Evolutionary conservation across 2,329 filamentous ascomycete species (phyloP), one percentile per base, ranked within the genome.

Genomic region (Drechslerella stenobrocha): DNA sequence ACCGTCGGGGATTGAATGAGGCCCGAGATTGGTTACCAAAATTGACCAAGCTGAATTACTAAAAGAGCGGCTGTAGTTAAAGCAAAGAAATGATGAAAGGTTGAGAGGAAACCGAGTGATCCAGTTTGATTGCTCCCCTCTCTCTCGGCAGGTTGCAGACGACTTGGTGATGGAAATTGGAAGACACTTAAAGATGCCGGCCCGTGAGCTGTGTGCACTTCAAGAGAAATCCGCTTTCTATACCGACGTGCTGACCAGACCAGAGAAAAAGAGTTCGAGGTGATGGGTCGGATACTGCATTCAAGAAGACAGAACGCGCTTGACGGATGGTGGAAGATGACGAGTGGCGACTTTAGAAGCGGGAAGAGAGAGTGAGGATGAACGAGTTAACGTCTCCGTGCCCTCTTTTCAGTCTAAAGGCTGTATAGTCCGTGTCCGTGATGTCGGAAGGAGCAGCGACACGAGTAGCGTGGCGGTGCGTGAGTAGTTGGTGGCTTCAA

Each of bases 361-460:
- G 32, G 65, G 48, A 26, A 51, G 50, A 69, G 66, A 55, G 48
- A 59, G 51, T 23, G 51, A 59, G 67, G 61, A 70, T 60, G 23
- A 70, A 70, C 67, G 67, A 70, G 48, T 42, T 70, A 70, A 70
- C 67, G 67, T 65, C 67, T 70, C 67, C 66, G 47, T 50, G 35
- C 40, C 11, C 48, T 60, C 50, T 57, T 60, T 52, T 57, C 50
- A 26, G 37, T 53, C 50, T 47, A 45, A 15, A 51, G 51, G 42
- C 24, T 30, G 45, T 32, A 46, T 35, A 42, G 2, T 5, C 20
- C 48, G 30, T 30, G 48, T 51, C 50, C 51, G 53, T 44, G 51
- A 18, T 48, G 40, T 66, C 53, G 40, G 46, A 45, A 32, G 24
- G 44, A 48, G 47, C 18, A 63, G 53, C 46, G 52, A 53, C 50